These are phyloP conservation scores for Ceratocystis cubensis DNA, from an alignment of 2,329 filamentous ascomycete genomes.

Conservation along the genomic window DNA sequence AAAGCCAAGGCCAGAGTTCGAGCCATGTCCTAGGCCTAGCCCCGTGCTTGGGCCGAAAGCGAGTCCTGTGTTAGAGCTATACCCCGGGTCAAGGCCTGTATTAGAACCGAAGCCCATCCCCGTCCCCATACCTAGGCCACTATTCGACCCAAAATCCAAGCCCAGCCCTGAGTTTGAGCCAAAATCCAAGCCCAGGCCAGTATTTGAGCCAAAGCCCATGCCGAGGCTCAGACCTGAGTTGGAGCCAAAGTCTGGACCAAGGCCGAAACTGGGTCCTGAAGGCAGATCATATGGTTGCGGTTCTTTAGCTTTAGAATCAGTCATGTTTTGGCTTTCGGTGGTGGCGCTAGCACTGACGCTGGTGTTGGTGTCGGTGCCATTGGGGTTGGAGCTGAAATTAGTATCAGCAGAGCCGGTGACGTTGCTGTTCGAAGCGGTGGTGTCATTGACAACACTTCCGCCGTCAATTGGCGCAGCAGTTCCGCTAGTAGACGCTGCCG, in stretches of 20 bases:
- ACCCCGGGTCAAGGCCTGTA: not conserved
- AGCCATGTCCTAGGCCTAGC: not conserved
- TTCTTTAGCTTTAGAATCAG: not conserved
- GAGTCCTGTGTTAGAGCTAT: conserved; percentile 12
- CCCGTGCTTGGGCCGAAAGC: conserved; percentile 8
- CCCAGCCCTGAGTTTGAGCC: conserved; percentile 9
- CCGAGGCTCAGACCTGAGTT: not conserved
- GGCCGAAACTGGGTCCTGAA: conserved; percentile 8
- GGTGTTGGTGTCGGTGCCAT: not conserved
- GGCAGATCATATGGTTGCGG: not conserved
- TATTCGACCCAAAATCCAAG: conserved; percentile 13
- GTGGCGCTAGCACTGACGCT: not conserved
- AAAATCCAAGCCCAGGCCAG: conserved; percentile 12
- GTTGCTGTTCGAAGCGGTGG: not conserved
- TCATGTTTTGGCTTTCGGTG: not conserved
- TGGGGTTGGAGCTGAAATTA: not conserved
- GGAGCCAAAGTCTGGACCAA: conserved; percentile 5
- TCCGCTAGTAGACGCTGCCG: not conserved
- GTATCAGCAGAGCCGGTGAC: too few species aligned
- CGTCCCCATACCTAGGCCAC: not conserved
- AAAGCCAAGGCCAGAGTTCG: not conserved
- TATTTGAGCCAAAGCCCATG: conserved; percentile 7
- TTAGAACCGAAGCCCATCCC: not conserved
- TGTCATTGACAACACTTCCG: not conserved
- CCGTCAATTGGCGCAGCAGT: not conserved